These are phyloP conservation scores for Collybia sp. DNA, from an alignment of 768 basidiomycete genomes.

Conservation along the genomic window DNA sequence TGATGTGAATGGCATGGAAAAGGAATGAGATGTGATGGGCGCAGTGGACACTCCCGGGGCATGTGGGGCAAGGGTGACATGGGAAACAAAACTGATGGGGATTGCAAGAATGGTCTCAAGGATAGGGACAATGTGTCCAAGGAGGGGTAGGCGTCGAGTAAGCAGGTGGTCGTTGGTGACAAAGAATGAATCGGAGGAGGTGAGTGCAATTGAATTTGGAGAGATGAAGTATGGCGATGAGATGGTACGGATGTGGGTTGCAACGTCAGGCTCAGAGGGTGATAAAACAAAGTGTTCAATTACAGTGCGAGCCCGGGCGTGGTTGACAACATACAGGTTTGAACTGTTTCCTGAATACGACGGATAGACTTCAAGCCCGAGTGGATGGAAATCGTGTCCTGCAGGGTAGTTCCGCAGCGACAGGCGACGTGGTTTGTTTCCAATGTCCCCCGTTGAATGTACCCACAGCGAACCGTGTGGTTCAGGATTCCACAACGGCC, in stretches of 20 bases:
- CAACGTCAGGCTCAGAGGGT: slow-evolving; percentile 35
- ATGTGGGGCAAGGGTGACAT: slow-evolving; percentile 39
- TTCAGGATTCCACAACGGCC: slow-evolving; percentile 54
- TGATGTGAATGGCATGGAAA: slow-evolving; percentile 44
- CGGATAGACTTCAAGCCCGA: slow-evolving; percentile 58
- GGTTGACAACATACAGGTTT: slow-evolving; percentile 65
- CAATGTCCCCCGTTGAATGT: slow-evolving; percentile 23
- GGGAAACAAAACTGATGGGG: slow-evolving; percentile 56
- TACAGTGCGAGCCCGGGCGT: slow-evolving; percentile 53
- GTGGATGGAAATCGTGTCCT: slow-evolving; percentile 64
- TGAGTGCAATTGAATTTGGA: slow-evolving; percentile 64
- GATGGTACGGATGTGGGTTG: slow-evolving; percentile 57
- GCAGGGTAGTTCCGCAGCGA: slow-evolving; percentile 48
- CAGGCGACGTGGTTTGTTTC: slow-evolving; percentile 30
- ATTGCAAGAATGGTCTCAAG: slow-evolving; percentile 52
- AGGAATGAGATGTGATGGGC: slow-evolving; percentile 27
- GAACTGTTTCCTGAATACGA: slow-evolving; percentile 43
- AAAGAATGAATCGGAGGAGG: slow-evolving; percentile 65
- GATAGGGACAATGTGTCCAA: slow-evolving; percentile 49
- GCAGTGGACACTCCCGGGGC: slow-evolving; percentile 8
- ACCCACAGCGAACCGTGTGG: slow-evolving; percentile 63
- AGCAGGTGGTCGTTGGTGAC: slow-evolving; percentile 70
- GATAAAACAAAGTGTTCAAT: slow-evolving; percentile 65
- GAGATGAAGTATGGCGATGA: slow-evolving; percentile 53
- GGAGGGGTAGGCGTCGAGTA: slow-evolving; percentile 52